Percentiles rank a stretch among this genome's conserved stretches.
Evolutionary conservation across 2,329 filamentous ascomycete genomes (phyloP).

Genomic region (Fusarium tricinctum): DNA sequence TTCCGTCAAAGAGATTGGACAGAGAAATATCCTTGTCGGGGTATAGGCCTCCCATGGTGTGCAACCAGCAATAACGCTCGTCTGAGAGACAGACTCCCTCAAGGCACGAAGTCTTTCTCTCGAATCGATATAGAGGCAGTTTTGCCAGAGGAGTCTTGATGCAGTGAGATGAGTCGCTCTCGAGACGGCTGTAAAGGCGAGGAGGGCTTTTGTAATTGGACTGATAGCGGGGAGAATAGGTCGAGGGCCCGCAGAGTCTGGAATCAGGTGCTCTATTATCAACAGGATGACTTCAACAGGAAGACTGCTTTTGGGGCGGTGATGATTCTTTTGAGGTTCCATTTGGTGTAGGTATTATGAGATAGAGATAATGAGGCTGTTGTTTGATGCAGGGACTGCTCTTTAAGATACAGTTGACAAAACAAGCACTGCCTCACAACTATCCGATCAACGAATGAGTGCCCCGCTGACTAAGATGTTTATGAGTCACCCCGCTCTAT

Average conservation of each 20-base stretch:
- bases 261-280: conserved; percentile 21
- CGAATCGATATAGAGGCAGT: conserved; percentile 32
- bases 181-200: conserved; percentile 28
- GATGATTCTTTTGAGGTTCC: not conserved
- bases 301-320: accelerated
- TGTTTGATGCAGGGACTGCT: no score
- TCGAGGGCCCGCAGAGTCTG: accelerated
- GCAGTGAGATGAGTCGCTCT: conserved; percentile 8
- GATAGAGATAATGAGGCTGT: not conserved
- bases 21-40: conserved; percentile 10
- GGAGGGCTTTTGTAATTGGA: conserved; percentile 13
- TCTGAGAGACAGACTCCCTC: conserved; percentile 54
- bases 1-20: not conserved
- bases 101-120: conserved; percentile 1
- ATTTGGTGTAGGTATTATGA: not conserved
- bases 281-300: conserved; percentile 31
- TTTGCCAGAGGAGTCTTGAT: conserved; percentile 18
- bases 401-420: no score
- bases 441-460: not conserved
- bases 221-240: conserved; percentile 25
- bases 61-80: not conserved
- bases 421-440: not conserved
- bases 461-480: not conserved
- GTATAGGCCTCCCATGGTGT: conserved; percentile 2
- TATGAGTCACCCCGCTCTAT: not conserved